A percentile compares a stretch with the other conserved stretches of the same genome.
These are phyloP conservation scores for Rhododendron williamsianum DNA, from an alignment of 148 eudicot species.

Conservation along the genomic window DNA sequence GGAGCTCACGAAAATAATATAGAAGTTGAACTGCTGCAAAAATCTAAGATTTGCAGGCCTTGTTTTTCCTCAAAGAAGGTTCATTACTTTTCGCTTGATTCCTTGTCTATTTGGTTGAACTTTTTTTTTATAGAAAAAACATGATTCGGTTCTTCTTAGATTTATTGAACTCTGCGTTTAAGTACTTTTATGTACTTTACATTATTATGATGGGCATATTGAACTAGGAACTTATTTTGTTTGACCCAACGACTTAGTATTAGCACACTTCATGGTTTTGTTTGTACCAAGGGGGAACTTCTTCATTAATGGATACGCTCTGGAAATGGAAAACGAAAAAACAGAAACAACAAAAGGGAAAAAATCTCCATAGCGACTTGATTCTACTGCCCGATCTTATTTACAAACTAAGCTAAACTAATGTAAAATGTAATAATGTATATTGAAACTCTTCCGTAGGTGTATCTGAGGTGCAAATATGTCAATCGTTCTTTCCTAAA, in stretches of 20 bases:
- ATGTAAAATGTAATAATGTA: background rate
- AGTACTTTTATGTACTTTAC: background rate
- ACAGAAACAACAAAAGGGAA: background rate
- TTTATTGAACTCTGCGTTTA: background rate
- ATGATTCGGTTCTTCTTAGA: background rate
- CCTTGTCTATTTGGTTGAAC: background rate
- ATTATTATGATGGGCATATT: background rate
- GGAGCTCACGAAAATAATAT: background rate
- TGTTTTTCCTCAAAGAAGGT: background rate
- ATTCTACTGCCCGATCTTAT: background rate
- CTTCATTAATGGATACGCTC: background rate
- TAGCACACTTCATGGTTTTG: background rate
- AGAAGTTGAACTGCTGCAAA: background rate
- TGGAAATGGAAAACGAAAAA: background rate
- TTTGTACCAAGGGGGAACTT: background rate
- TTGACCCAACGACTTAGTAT: background rate
- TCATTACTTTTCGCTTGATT: background rate
- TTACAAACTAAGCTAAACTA: background rate
- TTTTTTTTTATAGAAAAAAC: background rate
- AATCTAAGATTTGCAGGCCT: background rate
- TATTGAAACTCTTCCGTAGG: background rate
- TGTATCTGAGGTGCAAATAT: background rate
- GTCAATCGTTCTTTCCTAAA: background rate
- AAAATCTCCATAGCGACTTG: background rate
- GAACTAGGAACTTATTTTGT: background rate